These are phyloP conservation scores for Pyrus pyrifolia DNA, from an alignment of 306 rosid species.

Conservation along the genomic window DNA sequence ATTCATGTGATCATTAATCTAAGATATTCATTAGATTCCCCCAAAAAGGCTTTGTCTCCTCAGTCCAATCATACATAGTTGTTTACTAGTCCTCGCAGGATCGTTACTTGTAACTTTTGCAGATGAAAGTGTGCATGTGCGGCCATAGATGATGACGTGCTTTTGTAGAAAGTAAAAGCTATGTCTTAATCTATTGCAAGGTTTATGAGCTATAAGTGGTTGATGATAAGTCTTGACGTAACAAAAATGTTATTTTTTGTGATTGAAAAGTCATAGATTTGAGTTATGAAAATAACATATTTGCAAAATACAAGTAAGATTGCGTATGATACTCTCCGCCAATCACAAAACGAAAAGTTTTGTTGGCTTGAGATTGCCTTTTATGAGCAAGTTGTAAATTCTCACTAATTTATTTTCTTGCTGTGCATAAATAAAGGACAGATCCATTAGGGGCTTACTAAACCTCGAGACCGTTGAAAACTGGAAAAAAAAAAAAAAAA, in stretches of 20 bases:
- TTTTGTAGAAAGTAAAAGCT: not conserved
- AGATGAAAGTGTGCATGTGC: not conserved
- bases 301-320: too few relatives aligned
- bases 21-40: not conserved
- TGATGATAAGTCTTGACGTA: fast-evolving
- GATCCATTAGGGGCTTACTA: too few relatives aligned
- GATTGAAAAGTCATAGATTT: fast-evolving
- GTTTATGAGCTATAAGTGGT: not conserved
- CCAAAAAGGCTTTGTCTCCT: not conserved
- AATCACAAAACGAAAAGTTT: fast-evolving
- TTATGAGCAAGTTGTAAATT: not conserved
- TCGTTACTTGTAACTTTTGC: not conserved
- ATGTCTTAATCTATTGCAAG: not conserved
- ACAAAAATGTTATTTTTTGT: fast-evolving
- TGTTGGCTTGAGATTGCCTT: too few relatives aligned
- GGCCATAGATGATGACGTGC: not conserved
- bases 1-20: not conserved
- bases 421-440: too few relatives aligned
- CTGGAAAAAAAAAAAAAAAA: too few relatives aligned
- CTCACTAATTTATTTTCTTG: too few relatives aligned
- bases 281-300: too few relatives aligned
- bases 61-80: not conserved
- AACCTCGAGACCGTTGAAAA: too few relatives aligned
- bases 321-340: fast-evolving
- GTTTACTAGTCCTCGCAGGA: not conserved